Base-by-base conservation (phyloP, 495 filamentous ascomycete genomes). In the Thozetella sp. region DNA sequence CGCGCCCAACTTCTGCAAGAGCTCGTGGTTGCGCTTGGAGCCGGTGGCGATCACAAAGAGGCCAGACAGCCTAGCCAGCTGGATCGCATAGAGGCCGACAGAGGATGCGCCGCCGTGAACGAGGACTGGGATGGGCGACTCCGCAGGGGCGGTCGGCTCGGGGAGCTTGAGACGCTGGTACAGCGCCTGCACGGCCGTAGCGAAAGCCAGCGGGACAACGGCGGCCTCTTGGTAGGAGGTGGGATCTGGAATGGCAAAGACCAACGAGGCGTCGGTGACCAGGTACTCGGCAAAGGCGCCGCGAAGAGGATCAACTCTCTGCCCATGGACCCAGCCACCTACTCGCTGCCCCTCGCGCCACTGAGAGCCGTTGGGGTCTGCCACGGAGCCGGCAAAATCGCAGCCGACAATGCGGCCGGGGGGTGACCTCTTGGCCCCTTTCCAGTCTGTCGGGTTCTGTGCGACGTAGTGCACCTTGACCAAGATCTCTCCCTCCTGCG, bases 1-100 rank as follows among this genome's bases (percentile, higher is more conserved):
- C 3, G 86, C 87, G 6, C 88, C 86, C 0, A 87, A 73, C 0
- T 54, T 63, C 58, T 75, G 79, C 25, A 84, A 72, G 48, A 78
- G 77, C 0, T 77, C 76, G 40, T 82, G 77, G 64, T 89, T 89
- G 57, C 75, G 75, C 1, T 72, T 62, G 1, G 80, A 82, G 1
- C 79, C 75, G 0, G 84, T 87, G 0, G 81, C 73, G 50, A 88
- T 67, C 0, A 90, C 87, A 22, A 81, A 78, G 15, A 80, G 76
- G 1, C 87, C 87, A 0, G 86, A 75, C 0, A 83, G 77, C 2
- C 75, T 76, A 1, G 83, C 86, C 17, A 88, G 77, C 63, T 90
- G 88, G 53, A 89, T 84, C 0, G 82, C 84, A 55, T 82, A 81
- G 60, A 76, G 68, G 10, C 88, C 88, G 6, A 89, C 83, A 37